Evolutionary conservation across 2,329 filamentous ascomycete species (phyloP), one percentile per base, ranked within the genome.

Genomic region (Ambrosiella cleistominuta): DNA sequence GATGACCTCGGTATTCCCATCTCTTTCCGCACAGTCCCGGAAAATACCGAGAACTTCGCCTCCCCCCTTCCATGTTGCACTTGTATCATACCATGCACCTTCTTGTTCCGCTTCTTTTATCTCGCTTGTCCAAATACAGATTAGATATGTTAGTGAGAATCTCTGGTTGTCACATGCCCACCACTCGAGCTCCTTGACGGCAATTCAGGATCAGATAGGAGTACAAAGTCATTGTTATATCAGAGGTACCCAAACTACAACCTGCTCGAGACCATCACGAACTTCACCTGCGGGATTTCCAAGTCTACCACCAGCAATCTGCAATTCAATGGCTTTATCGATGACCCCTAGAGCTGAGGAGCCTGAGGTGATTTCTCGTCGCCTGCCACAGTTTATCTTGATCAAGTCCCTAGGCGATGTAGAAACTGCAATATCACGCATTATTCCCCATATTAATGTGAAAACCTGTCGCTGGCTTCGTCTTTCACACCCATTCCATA

Each of bases 341-440:
- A 17, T 17, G 13, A 42, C 39, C 15, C 15, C 38, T 17, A 15
- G 38, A 42, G 6, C 39, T 42, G 17, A 54, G 9, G 15, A 54
- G 12, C 7, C 9, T 8, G n/a, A n/a, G 42, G 37, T 38, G 45
- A 7, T 52, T 36, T 27, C 13, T 17, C 12, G 40, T 11, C 38
- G 37, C 12, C 35, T 45, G 11, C 35, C 56, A 37, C 45, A 56
- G n/a, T 56, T 56, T 7, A 51, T 61, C 11, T 53, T 58, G 3
- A 61, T 61, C 52, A 61, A 53, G 52, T 61, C 59, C n/a, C n/a
- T 58, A 8, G 17, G 52, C 56, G 59, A 61, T 53, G 59, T 61
- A 5, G 66, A 67, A 65, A 64, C 66, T 19, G 66, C 70, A 55
- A 66, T 75, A 61, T 66, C 63, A 61, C 62, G 63, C 64, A 62